Conservation (phyloP, 305 asterid species). For the Fraxinus floribunda region DNA sequence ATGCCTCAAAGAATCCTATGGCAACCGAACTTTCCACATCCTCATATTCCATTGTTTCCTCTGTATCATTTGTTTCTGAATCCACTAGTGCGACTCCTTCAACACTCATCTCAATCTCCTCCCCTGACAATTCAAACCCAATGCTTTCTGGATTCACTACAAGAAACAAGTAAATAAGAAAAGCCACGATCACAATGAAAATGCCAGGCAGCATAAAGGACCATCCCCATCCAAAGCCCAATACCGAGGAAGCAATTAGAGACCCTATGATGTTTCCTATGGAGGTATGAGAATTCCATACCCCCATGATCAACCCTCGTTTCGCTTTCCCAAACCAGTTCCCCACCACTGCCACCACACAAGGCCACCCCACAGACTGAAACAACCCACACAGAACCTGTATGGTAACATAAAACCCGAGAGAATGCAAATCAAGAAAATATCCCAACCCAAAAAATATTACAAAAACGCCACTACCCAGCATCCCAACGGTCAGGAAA, state of each 20-base stretch:
- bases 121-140: conserved; percentile 52
- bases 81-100: conserved; percentile 71
- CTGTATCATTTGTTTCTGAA: conserved; percentile 36
- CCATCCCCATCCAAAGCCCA: conserved; percentile 98
- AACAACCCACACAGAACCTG: conserved; percentile 80
- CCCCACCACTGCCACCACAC: conserved; percentile 91
- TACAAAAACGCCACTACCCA: conserved; percentile 76
- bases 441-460: conserved; percentile 72
- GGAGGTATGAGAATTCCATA: conserved; percentile 88
- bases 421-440: conserved; percentile 70
- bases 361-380: conserved; percentile 96
- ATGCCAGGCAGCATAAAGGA: conserved; percentile 77
- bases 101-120: conserved; percentile 51
- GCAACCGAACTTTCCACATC: conserved; percentile 49
- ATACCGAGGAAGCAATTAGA: conserved; percentile 72
- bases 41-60: conserved; percentile 27
- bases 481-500: conserved; percentile 76
- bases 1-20: conserved; percentile 83
- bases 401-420: conserved; percentile 48
- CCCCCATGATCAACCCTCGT: conserved; percentile 90
- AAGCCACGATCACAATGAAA: conserved; percentile 48
- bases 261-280: conserved; percentile 87
- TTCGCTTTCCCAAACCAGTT: conserved; percentile 87
- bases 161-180: conserved; percentile 57
- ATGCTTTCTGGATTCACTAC: conserved; percentile 63